These are phyloP conservation scores for Rusavskia elegans DNA, from an alignment of 495 filamentous ascomycete genomes.

Conservation along the genomic window DNA sequence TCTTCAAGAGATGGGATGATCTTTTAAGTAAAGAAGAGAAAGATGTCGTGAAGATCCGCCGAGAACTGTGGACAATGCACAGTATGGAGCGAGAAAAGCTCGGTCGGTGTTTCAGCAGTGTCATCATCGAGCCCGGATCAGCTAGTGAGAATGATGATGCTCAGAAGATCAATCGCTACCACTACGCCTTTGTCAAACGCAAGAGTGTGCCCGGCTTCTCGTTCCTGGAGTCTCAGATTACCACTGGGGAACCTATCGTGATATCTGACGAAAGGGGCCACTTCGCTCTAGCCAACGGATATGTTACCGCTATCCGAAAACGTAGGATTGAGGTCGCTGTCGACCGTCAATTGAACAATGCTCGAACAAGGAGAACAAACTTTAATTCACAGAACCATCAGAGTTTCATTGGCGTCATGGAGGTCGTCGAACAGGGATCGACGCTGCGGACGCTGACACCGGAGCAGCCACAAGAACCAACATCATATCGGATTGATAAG, in stretches of 20 bases:
- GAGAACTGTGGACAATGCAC: conserved; percentile 89
- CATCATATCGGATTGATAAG: conserved; percentile 79
- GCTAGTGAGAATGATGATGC: conserved; percentile 46
- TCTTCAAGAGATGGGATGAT: conserved; percentile 88
- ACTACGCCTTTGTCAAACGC: conserved; percentile 65
- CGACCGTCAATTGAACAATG: conserved; percentile 75
- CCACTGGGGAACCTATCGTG: conserved; percentile 77
- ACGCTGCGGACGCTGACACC: conserved; percentile 15
- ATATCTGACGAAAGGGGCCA: conserved; percentile 93
- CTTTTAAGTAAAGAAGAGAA: conserved; percentile 89
- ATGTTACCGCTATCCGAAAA: conserved; percentile 58
- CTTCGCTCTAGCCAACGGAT: conserved; percentile 86
- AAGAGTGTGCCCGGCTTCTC: conserved; percentile 43
- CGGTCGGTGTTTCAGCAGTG: conserved; percentile 58
- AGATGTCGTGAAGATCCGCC: conserved; percentile 62
- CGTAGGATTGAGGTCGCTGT: conserved; percentile 70
- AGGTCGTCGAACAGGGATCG: conserved; percentile 43
- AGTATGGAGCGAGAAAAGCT: conserved; percentile 77
- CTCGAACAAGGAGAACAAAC: conserved; percentile 52
- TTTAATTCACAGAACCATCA: conserved; percentile 69
- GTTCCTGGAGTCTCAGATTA: conserved; percentile 84
- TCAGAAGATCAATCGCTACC: conserved; percentile 77
- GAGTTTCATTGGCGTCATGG: conserved; percentile 82
- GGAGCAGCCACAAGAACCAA: conserved; percentile 35
- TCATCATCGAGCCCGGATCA: conserved; percentile 68